Evolutionary conservation across 1,284 basidiomycete genomes (phyloP).

Genomic region (Rhodotorula sp.): DNA sequence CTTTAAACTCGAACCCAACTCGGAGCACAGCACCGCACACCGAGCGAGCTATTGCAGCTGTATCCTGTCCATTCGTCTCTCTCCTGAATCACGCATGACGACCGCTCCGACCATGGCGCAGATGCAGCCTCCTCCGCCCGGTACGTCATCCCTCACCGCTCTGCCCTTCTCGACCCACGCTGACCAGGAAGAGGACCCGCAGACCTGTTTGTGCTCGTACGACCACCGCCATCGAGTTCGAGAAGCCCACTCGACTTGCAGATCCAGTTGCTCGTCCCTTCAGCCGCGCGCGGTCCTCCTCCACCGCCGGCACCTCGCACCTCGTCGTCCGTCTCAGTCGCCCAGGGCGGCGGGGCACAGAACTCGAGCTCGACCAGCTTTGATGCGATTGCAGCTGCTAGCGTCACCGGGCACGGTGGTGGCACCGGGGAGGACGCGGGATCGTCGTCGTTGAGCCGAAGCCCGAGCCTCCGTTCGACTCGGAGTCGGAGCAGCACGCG

Average conservation of each 20-base stretch:
- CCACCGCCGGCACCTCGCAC: background rate
- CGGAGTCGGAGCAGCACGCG: conserved; percentile 1
- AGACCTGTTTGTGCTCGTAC: conserved; percentile 62
- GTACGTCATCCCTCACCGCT: too few species aligned
- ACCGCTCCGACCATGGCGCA: too few species aligned
- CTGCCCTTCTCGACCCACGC: background rate
- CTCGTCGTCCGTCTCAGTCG: background rate
- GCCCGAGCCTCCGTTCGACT: conserved; percentile 7
- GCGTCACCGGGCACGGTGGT: background rate
- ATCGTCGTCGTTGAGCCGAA: background rate
- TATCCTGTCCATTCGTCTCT: background rate
- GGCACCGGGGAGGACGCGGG: too few species aligned
- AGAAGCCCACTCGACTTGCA: conserved; percentile 90
- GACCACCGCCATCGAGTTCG: conserved; percentile 75
- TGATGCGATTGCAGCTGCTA: conserved; percentile 38
- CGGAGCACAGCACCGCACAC: too few species aligned
- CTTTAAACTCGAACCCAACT: too few species aligned
- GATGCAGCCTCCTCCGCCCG: background rate
- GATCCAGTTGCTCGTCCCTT: conserved; percentile 73
- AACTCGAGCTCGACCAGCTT: conserved; percentile 3
- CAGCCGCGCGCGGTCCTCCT: background rate
- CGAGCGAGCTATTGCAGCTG: too few species aligned
- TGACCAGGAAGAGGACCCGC: background rate
- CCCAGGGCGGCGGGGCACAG: background rate
- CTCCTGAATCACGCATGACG: too few species aligned